Base-by-base conservation (phyloP, 176 grass and related monocot species). In the Musa schizocarpa region DNA sequence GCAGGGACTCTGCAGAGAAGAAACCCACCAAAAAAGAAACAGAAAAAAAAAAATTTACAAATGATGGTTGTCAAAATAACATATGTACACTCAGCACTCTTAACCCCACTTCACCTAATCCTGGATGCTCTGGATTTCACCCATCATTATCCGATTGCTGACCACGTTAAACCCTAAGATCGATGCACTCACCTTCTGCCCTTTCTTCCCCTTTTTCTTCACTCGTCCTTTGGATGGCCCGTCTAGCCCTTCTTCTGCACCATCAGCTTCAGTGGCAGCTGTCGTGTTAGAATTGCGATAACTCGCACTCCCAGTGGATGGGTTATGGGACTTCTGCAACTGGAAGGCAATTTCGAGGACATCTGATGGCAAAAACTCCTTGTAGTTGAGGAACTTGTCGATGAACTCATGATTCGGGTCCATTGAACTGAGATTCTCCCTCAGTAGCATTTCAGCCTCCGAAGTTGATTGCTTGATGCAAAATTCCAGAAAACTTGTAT, bases 81-180 rank as follows among this genome's bases (percentile, higher is more conserved):
- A 5, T 43, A 43, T 43, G 34, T 43, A 43, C 34, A 43, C 34
- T 43, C 34, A 0, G 29, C 34, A 43, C 34, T 43, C 34, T 43
- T 43, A 43, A 43, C 34, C 34, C 34, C 3, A 29, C 29, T 43
- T 43, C 34, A 6, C 34, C 82, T 85, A 93, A 24, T 89, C 77
- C 7, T 92, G 87, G 10, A 76, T 62, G 17, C 82, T 92, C 84
- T 99, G 96, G 79, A 99, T 99, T 82, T 99, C 96, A 11, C 96
- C 96, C 96, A 88, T 94, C 96, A 99, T 99, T 66, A 95, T 95
- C 52, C 96, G 88, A 87, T 92, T 99, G 76, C 96, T 99, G 61
- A 95, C 88, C 52, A 99, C 96, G 68, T 89, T 94, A 86, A 99
- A 99, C 11, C 96, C 96, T 69, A 99, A 82, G 54, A 89, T 82